A percentile compares a stretch with the other conserved stretches of the same genome.
phyloP scores from a whole-genome alignment of 2,329 filamentous ascomycete genomes.

The Fusarium sp. region DNA sequence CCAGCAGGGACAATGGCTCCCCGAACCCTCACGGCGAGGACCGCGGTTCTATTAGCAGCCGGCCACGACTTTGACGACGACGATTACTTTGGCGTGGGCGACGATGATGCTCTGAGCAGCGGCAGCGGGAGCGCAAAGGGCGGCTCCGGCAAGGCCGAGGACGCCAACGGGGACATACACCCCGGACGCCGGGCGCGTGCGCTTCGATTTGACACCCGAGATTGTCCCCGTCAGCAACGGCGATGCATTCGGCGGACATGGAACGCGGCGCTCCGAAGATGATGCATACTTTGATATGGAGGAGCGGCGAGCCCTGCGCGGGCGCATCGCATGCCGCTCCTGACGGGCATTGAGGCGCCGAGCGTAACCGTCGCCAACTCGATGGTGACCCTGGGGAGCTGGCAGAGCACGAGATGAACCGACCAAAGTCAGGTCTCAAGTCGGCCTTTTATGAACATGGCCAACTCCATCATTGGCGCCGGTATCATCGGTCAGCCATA shows the following conservation, averaged over 20 bases:
- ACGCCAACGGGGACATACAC: slow-evolving; percentile 30
- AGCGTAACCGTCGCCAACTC: slow-evolving; percentile 75
- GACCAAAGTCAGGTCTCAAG: slow-evolving; percentile 86
- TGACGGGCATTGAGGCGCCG: slow-evolving; percentile 87
- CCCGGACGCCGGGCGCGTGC: slow-evolving; percentile 75
- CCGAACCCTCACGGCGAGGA: slow-evolving; percentile 49
- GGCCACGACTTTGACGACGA: slow-evolving; percentile 39
- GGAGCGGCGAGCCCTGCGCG: slow-evolving; percentile 60
- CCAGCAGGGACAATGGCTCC: slow-evolving; percentile 47
- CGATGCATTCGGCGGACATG: slow-evolving; percentile 25
- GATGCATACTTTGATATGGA: slow-evolving; percentile 62
- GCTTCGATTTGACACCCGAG: slow-evolving; percentile 73
- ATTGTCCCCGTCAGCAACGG: slow-evolving; percentile 50
- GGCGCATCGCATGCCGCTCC: slow-evolving; percentile 73
- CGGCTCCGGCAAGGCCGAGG: slow-evolving; percentile 30
- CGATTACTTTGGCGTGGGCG: slow-evolving; percentile 43
- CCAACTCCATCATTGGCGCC: slow-evolving; percentile 93
- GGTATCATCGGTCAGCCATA: slow-evolving; percentile 90
- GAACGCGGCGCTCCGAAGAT: slow-evolving; percentile 42
- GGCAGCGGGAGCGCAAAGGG: slow-evolving; percentile 26
- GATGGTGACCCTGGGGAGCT: slow-evolving; percentile 53
- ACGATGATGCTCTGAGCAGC: slow-evolving; percentile 25
- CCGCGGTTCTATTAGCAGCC: slow-evolving; percentile 46
- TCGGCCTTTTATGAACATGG: slow-evolving; percentile 99
- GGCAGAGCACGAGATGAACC: slow-evolving; percentile 66